Evolutionary conservation across 1,284 basidiomycete genomes (phyloP).

Genomic region (Ceratobasidium sp.): DNA sequence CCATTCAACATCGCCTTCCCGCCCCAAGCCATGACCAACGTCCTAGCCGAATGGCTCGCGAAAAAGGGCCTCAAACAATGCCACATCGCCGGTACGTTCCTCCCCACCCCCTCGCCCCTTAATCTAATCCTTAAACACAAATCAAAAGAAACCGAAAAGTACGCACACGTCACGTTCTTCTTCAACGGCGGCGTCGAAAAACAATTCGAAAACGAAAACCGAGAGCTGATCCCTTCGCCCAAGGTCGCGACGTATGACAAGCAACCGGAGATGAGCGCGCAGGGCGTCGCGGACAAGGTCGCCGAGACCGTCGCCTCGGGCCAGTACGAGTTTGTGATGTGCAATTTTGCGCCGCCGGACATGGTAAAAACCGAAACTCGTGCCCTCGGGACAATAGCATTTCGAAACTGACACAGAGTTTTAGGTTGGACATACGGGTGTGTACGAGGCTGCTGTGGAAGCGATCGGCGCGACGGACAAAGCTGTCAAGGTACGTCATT

Average conservation of each 20-base stretch:
- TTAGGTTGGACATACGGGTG: constrained; percentile 89
- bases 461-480: constrained; percentile 87
- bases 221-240: constrained; percentile 90
- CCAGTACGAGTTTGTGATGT: constrained; percentile 91
- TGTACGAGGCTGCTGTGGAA: constrained; percentile 88
- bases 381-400: too few species aligned
- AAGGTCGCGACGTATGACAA: constrained; percentile 87
- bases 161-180: constrained; percentile 96
- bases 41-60: constrained; percentile 89
- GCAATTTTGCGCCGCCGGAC: constrained; percentile 95
- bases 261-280: constrained; percentile 88
- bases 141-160: constrained; percentile 93
- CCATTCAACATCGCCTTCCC: constrained; percentile 90
- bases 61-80: constrained; percentile 85
- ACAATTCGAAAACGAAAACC: constrained; percentile 85
- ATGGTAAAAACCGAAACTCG: constrained; percentile 73
- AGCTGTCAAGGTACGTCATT: constrained; percentile 73
- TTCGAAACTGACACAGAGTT: too few species aligned
- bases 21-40: constrained; percentile 90
- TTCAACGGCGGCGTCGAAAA: constrained; percentile 96
- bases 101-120: too few species aligned
- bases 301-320: constrained; percentile 81
- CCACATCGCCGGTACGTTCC: constrained; percentile 79
- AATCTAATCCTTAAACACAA: too few species aligned
- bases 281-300: constrained; percentile 89